Evolutionary conservation across 2,329 filamentous ascomycete genomes (phyloP).

Genomic region (Pseudogymnoascus sp.): DNA sequence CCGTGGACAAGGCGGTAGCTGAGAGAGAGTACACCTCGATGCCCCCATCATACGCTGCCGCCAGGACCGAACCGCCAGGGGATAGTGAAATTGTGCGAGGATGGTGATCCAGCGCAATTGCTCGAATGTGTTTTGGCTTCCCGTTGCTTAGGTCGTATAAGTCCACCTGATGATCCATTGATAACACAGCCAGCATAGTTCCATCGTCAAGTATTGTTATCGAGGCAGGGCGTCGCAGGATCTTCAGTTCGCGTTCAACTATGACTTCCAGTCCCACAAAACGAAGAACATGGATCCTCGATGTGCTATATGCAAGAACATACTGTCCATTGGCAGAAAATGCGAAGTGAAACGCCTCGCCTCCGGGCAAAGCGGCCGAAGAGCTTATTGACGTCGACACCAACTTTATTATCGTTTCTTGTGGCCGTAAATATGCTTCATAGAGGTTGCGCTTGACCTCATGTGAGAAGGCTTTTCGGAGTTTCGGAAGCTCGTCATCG

Average conservation of each 20-base stretch:
- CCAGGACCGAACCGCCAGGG: conserved; percentile 71
- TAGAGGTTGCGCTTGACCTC: conserved; percentile 73
- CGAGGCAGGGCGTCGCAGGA: conserved; percentile 64
- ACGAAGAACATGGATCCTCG: conserved; percentile 72
- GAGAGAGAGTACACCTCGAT: conserved; percentile 77
- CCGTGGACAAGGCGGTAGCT: conserved; percentile 52
- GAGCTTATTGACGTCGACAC: conserved; percentile 75
- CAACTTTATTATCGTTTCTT: conserved; percentile 64
- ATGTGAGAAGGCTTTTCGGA: conserved; percentile 58
- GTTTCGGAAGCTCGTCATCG: conserved; percentile 43
- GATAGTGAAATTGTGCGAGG: conserved; percentile 73
- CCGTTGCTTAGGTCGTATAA: conserved; percentile 63
- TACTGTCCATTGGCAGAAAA: conserved; percentile 68
- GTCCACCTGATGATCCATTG: conserved; percentile 75
- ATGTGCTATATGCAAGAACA: conserved; percentile 76
- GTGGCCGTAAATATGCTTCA: conserved; percentile 64
- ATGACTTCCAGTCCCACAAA: conserved; percentile 49
- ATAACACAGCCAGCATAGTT: conserved; percentile 66
- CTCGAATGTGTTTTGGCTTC: conserved; percentile 63
- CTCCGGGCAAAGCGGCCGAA: conserved; percentile 67
- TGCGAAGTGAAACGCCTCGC: conserved; percentile 78
- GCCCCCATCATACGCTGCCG: conserved; percentile 78
- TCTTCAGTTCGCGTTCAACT: conserved; percentile 71
- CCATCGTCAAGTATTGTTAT: conserved; percentile 75
- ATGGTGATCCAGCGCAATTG: conserved; percentile 68